Percentiles rank a stretch among this genome's conserved stretches.
These are phyloP conservation scores for Microcyclosporella mali DNA, from an alignment of 2,329 filamentous ascomycete species.

Conservation along the genomic window DNA sequence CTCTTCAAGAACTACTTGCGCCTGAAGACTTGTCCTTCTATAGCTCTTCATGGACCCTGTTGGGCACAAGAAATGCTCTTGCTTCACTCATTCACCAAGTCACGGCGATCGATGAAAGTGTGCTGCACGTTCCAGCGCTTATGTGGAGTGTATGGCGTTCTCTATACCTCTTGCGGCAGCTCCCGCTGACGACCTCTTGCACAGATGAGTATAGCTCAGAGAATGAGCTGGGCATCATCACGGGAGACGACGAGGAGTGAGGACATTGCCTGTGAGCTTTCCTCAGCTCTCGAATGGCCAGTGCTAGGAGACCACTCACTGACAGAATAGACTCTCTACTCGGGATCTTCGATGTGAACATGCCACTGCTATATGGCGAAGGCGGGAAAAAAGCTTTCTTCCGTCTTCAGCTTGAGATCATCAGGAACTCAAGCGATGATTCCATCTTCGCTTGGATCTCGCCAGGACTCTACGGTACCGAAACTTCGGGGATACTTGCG, in stretches of 20 bases:
- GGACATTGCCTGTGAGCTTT: not conserved
- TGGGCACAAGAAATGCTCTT: slow-evolving; percentile 5
- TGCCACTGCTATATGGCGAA: slow-evolving; percentile 22
- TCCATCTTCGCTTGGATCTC: slow-evolving; percentile 14
- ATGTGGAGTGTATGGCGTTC: too few species aligned
- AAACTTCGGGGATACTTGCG: not conserved
- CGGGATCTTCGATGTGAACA: slow-evolving; percentile 41
- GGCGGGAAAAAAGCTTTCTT: slow-evolving; percentile 9
- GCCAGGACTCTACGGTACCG: too few species aligned
- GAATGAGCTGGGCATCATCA: not conserved
- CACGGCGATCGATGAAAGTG: slow-evolving; percentile 23
- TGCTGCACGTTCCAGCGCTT: too few species aligned
- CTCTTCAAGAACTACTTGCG: not conserved
- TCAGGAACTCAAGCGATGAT: slow-evolving; percentile 12
- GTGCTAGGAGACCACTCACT: too few species aligned
- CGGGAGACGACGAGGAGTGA: not conserved
- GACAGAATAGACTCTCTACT: slow-evolving; percentile 33
- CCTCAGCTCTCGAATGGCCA: too few species aligned
- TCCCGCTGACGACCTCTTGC: too few species aligned
- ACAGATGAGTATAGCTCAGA: not conserved
- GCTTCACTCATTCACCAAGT: slow-evolving; percentile 13
- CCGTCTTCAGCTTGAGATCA: slow-evolving; percentile 9
- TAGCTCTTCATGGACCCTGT: not conserved
- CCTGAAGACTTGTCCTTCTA: not conserved
- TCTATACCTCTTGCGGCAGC: too few species aligned